A percentile compares a stretch with the other conserved stretches of the same genome.
Conservation (phyloP, 179 eudicot species). For the Silene vulgaris region DNA sequence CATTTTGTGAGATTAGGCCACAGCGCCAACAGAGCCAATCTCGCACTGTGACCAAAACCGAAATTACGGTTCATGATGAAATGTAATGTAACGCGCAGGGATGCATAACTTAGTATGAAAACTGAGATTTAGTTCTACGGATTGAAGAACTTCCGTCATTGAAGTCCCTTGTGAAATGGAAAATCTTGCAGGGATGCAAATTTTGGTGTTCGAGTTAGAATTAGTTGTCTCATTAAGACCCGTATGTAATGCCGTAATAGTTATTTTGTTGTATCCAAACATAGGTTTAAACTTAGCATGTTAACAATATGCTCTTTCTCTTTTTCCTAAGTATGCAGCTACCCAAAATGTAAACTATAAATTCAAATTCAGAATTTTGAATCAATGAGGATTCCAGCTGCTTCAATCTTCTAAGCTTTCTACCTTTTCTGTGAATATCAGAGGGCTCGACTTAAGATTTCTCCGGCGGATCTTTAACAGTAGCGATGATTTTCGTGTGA, state of each 20-base stretch:
- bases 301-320: background rate
- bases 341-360: background rate
- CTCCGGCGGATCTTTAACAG: too few species aligned
- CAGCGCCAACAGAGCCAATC: background rate
- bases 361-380: background rate
- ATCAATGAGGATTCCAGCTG: background rate
- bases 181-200: too few species aligned
- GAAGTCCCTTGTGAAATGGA: background rate
- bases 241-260: too few species aligned
- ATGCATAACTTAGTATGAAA: too few species aligned
- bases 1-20: background rate
- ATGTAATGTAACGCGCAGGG: too few species aligned
- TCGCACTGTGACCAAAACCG: background rate
- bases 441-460: background rate
- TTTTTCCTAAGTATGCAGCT: background rate
- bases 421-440: background rate
- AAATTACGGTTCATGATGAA: too few species aligned
- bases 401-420: background rate
- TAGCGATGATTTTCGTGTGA: too few species aligned
- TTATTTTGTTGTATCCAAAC: too few species aligned
- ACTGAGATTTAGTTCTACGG: too few species aligned
- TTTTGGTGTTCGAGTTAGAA: too few species aligned
- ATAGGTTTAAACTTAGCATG: background rate
- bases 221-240: too few species aligned
- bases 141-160: background rate